Evolutionary conservation across 306 rosid species (phyloP), one percentile per base, ranked within the genome.

Genomic region (Neltuma alba): DNA sequence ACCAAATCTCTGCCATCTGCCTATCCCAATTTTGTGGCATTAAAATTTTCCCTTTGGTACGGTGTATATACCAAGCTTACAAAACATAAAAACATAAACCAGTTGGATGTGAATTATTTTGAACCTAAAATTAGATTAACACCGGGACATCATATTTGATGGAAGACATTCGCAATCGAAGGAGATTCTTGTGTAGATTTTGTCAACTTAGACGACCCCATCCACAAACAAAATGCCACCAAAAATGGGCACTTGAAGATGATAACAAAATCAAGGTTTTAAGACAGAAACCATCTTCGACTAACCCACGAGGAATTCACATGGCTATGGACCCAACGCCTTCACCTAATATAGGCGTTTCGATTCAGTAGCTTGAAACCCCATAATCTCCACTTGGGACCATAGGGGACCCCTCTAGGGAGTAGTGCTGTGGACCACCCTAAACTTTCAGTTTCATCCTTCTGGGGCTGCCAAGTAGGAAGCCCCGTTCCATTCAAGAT

Each of bases 391-490:
- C 16, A 42, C 67, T 80, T 61, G 90, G 91, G 97, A 89, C 97
- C 93, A 85, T 44, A 45, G n/a, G n/a, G n/a, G n/a, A n/a, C n/a
- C n/a, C n/a, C n/a, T n/a, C n/a, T 45, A n/a, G n/a, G n/a, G n/a
- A n/a, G 2, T 75, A n/a, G n/a, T n/a, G n/a, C n/a, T n/a, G n/a
- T n/a, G 97, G 97, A 92, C 97, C 95, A 86, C 82, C 81, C 79
- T 79, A 67, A 33, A 57, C 63, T 80, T 73, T 52, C 8, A 69
- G 52, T 72, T 55, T 28, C 42, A 80, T 23, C 75, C 55, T 72
- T 66, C 45, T 18, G 30, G 28, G 70, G 45, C 10, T 38, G 72
- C 57, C 70, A 34, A 62, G 20, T 16, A 64, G 11, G 41, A 41
- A 31, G n/a, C 27, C 9, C 41, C 6, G 40, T 16, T 9, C 28